phyloP scores from a whole-genome alignment of 2,329 filamentous ascomycete species.

The Ophiostoma pallidulum region DNA sequence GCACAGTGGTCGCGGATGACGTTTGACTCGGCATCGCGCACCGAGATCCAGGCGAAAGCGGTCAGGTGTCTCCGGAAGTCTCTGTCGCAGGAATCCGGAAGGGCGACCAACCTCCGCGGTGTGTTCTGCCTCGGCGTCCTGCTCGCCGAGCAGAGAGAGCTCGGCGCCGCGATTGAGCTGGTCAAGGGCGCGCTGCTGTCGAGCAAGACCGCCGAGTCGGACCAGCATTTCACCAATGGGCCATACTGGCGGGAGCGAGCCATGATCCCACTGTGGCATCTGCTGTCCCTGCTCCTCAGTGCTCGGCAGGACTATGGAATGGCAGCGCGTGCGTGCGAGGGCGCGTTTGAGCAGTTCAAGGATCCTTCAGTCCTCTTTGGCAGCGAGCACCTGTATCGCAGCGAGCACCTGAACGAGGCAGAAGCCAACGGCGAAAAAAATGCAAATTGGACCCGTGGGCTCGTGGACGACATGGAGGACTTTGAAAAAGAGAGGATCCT shows the following conservation, averaged over 20 bases:
- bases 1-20: conserved; percentile 82
- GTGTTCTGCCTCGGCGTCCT: conserved; percentile 75
- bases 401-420: conserved; percentile 56
- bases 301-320: conserved; percentile 76
- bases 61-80: conserved; percentile 67
- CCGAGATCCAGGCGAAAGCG: conserved; percentile 67
- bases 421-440: conserved; percentile 29
- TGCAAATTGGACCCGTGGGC: conserved; percentile 28
- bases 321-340: conserved; percentile 75
- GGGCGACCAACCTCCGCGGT: conserved; percentile 61
- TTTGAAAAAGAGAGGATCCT: conserved; percentile 78
- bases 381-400: conserved; percentile 48
- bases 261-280: conserved; percentile 78
- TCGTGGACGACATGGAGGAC: conserved; percentile 72
- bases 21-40: conserved; percentile 60
- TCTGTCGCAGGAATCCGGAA: conserved; percentile 55
- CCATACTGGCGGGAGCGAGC: conserved; percentile 54
- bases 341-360: conserved; percentile 82
- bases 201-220: conserved; percentile 37
- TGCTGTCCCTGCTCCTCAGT: conserved; percentile 76
- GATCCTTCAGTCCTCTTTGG: conserved; percentile 63
- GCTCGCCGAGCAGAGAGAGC: conserved; percentile 77
- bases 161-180: conserved; percentile 70
- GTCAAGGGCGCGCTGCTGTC: conserved; percentile 66
- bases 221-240: conserved; percentile 35